Evolutionary conservation across 805 yeast species (phyloP), one percentile per base, ranked within the genome.

Genomic region (Candida argentea): DNA sequence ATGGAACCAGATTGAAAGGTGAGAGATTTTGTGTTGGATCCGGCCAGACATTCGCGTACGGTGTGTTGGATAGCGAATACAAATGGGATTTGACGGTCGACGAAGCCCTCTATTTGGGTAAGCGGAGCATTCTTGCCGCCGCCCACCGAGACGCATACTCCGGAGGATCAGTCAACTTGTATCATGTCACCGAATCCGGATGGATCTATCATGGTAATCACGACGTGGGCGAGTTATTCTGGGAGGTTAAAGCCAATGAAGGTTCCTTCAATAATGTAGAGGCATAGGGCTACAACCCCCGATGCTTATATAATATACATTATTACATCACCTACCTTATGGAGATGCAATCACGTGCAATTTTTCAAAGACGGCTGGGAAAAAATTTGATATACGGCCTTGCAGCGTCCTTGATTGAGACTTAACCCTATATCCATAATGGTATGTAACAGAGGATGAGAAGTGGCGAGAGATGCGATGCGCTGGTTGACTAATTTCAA

Each of bases 11-110:
- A 58, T 65, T 91, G 48, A 78, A 84, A 52, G 98, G 98, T 31
- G 95, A 89, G 50, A 44, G 87, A 39, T 91, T 91, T 59, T 85
- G 95, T 65, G 98, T 91, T 18, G 98, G 98, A 26, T 89, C 97
- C 2, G 98, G 98, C 58, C 98, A 91, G 64, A 91, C 98, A 2
- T 91, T 91, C 60, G 98, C 98, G 6, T 91, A 91, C 50, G 98
- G 98, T 68, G 98, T 91, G 14, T 67, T 91, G 40, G 98, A 91
- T 54, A 74, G 94, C 19, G 87, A 83, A 44, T 83, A 85, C 59
- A 72, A 69, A 44, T 86, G 95, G 95, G 96, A 91, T 48, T 60
- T 91, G 37, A 53, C 84, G 2, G 89, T 83, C 3, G 97, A 91
- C 38, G 97, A 91, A 38, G 97, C 97, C 3, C 68, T 91, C 38